A percentile compares a stretch with the other conserved stretches of the same genome.
Evolutionary conservation across 2,329 filamentous ascomycete genomes (phyloP).

Genomic region (Ophiognomonia clavigignenti-juglandacearum): DNA sequence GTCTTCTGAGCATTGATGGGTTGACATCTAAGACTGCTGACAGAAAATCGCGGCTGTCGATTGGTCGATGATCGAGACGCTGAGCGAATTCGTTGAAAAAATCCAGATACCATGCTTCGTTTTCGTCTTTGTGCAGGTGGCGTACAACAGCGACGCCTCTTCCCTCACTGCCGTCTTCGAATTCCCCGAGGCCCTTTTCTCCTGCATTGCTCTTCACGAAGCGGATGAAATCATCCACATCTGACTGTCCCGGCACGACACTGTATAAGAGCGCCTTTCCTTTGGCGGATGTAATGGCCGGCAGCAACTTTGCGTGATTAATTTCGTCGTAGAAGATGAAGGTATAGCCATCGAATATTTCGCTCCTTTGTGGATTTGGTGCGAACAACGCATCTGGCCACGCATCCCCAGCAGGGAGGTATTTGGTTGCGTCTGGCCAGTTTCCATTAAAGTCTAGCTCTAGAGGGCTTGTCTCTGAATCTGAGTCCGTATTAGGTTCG

Average conservation of each 20-base stretch:
- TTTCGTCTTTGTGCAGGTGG: conserved; percentile 51
- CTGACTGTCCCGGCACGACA: conserved; percentile 58
- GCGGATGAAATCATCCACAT: conserved; percentile 68
- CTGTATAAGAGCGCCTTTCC: conserved; percentile 74
- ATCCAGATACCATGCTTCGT: conserved; percentile 61
- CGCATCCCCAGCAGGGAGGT: conserved; percentile 68
- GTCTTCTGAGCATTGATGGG: conserved; percentile 63
- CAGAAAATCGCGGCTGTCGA: conserved; percentile 87
- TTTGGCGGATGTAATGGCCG: conserved; percentile 70
- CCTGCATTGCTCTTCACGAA: conserved; percentile 73
- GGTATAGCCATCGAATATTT: conserved; percentile 80
- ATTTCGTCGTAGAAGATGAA: conserved; percentile 78
- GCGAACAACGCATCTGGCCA: conserved; percentile 69
- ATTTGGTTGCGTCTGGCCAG: conserved; percentile 72
- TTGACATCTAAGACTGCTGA: conserved; percentile 84
- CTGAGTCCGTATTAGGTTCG: conserved; percentile 40
- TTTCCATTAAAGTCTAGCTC: conserved; percentile 73
- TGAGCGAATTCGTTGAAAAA: conserved; percentile 67
- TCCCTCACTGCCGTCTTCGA: conserved; percentile 58
- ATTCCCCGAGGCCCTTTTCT: conserved; percentile 63
- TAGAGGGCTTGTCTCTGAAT: conserved; percentile 49
- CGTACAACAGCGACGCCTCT: conserved; percentile 76
- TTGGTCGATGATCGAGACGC: conserved; percentile 71
- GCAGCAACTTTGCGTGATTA: conserved; percentile 72
- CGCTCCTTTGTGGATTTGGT: conserved; percentile 60